A percentile compares a stretch with the other conserved stretches of the same genome.
Conservation (phyloP, 768 basidiomycete genomes). For the Hysterangium stoloniferum region DNA sequence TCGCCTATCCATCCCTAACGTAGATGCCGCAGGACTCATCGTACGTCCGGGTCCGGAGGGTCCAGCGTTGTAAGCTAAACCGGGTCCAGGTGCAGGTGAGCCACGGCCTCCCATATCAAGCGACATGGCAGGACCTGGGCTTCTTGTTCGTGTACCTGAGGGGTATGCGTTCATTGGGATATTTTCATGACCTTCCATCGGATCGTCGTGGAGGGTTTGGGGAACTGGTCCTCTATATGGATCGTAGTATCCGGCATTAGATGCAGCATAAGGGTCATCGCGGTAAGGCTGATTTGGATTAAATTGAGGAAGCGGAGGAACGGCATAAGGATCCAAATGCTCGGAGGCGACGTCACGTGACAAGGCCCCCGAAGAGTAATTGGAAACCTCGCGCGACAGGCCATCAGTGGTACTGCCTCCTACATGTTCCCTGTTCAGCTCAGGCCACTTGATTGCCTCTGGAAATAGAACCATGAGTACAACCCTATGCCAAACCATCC, state of each 20-base stretch:
- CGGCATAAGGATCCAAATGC: slow-evolving; percentile 65
- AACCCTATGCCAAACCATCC: not conserved
- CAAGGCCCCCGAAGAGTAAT: slow-evolving; percentile 13
- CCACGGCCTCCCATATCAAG: slow-evolving; percentile 19
- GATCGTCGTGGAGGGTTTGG: slow-evolving; percentile 46
- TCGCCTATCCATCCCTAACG: slow-evolving; percentile 21
- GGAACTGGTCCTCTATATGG: slow-evolving; percentile 76
- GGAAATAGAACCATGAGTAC: slow-evolving; percentile 2
- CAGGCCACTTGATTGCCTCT: slow-evolving; percentile 90
- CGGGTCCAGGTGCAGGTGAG: slow-evolving; percentile 9
- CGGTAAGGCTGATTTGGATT: slow-evolving; percentile 72
- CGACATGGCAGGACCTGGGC: slow-evolving; percentile 12
- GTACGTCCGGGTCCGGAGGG: slow-evolving; percentile 24
- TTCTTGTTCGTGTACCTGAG: slow-evolving; percentile 12
- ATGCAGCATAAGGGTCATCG: slow-evolving; percentile 52
- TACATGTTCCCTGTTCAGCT: slow-evolving; percentile 42
- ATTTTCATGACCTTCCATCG: slow-evolving; percentile 37
- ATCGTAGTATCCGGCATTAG: slow-evolving; percentile 52
- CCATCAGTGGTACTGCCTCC: not conserved
- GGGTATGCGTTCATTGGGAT: slow-evolving; percentile 57
- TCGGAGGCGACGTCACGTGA: slow-evolving; percentile 15
- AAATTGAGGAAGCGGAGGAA: slow-evolving; percentile 73
- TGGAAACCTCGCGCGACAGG: slow-evolving; percentile 11
- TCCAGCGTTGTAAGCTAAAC: slow-evolving; percentile 17
- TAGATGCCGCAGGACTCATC: slow-evolving; percentile 29